Evolutionary conservation across 192 early-diverging fungal genomes (phyloP), one percentile per base, ranked within the genome.

Genomic region (Backusella mclennaniae): DNA sequence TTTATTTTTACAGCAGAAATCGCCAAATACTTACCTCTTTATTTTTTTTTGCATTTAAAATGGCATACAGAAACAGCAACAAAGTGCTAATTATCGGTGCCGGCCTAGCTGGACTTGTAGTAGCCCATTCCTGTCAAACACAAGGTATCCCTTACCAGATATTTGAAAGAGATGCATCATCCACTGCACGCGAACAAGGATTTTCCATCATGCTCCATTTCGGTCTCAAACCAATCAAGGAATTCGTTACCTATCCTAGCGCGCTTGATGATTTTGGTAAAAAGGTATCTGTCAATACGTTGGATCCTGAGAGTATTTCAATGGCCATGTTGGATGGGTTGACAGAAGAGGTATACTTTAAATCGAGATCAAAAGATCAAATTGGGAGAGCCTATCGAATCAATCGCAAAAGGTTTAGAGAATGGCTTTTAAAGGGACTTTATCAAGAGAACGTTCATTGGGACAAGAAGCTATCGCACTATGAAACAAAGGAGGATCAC

Each of bases 51-150:
- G 7, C 6, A 59, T 49, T 3, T n/a, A 59, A 23, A 59, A 26
- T 63, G 56, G 1, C 12, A 12, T 11, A 9, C 3, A 12, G 1
- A 12, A 63, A 63, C 23, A 63, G 38, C 3, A 36, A 39, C 33
- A 68, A 77, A n/a, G 80, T 81, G 0, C 23, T 77, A 3, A 81
- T 81, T 23, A 67, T 77, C 4, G 76, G 76, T 15, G 73, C 71
- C 0, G 76, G 80, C 8, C 19, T 77, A 12, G 52, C 72, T 46
- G 79, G 76, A 14, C 67, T 81, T 5, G 17, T 74, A 19, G 52
- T 77, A 0, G 76, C 72, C 0, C 67, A 72, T 14, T 35, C 73
- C 15, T 38, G 77, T 29, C 41, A 74, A 35, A 77, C 42, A 17
- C 72, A 76, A 17, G 39, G 39, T 3, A 69, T 81, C 42, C 67